Evolutionary conservation across 2,329 filamentous ascomycete genomes (phyloP).

Genomic region (Phaeosphaeriaceae sp.): DNA sequence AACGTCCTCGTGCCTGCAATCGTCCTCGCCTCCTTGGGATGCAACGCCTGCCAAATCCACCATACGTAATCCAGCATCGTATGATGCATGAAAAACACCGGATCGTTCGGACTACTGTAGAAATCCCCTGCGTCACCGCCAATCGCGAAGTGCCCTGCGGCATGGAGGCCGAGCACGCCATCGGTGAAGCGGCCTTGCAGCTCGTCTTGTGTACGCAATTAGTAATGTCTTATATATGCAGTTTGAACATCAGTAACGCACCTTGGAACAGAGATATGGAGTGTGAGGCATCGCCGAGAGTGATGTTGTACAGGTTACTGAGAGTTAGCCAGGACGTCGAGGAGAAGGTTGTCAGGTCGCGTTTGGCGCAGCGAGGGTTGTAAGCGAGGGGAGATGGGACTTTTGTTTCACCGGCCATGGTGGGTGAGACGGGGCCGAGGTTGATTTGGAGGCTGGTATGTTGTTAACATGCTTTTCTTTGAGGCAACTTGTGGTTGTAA

Average conservation of each 20-base stretch:
- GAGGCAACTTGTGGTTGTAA: too few species aligned
- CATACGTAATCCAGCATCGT: constrained; percentile 55
- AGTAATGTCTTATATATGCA: too few species aligned
- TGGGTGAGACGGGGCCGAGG: constrained; percentile 26
- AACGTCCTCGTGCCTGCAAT: constrained; percentile 51
- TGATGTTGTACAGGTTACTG: constrained; percentile 52
- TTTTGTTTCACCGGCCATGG: constrained; percentile 14
- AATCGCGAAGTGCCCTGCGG: constrained; percentile 45
- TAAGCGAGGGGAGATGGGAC: constrained; percentile 18
- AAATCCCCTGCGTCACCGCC: constrained; percentile 49
- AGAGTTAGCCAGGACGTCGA: constrained; percentile 14
- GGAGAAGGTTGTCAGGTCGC: constrained; percentile 40
- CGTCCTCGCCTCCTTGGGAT: constrained; percentile 15
- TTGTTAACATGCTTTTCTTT: not conserved
- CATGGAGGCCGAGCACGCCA: constrained; percentile 47
- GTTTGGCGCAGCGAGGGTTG: constrained; percentile 43
- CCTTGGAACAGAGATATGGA: constrained; percentile 49
- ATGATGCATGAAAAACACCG: constrained; percentile 57
- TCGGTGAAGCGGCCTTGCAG: constrained; percentile 23
- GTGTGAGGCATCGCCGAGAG: constrained; percentile 58
- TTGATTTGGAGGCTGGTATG: constrained; percentile 22
- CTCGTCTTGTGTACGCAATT: too few species aligned
- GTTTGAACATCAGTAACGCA: too few species aligned
- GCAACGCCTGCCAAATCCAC: constrained; percentile 56
- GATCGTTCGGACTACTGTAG: constrained; percentile 54